Conservation (phyloP, 106 monocot genomes). For the Phalaenopsis aphrodite region DNA sequence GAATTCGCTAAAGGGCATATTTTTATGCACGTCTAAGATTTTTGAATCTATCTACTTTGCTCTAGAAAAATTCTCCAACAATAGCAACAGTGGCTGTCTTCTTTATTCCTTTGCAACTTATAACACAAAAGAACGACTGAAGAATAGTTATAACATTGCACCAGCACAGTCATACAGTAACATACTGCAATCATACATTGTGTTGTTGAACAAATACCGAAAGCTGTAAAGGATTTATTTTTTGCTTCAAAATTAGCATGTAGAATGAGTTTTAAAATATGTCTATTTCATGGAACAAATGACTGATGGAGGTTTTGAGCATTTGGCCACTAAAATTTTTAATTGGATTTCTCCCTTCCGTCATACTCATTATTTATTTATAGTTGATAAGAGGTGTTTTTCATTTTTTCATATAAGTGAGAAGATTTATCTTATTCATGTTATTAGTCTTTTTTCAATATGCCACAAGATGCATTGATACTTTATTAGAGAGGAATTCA, state of each 20-base stretch:
- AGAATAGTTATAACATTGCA: neutral
- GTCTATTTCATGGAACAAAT: neutral
- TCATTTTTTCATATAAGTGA: neutral
- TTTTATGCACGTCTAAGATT: neutral
- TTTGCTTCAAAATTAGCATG: neutral
- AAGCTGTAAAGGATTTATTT: neutral
- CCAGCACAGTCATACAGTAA: neutral
- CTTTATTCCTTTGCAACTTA: neutral
- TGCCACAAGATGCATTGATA: neutral
- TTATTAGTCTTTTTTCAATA: neutral
- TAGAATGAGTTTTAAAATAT: neutral
- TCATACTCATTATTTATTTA: neutral
- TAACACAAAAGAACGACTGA: neutral
- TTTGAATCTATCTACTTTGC: neutral
- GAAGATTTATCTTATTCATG: neutral
- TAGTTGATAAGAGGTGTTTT: neutral
- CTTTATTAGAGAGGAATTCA: neutral
- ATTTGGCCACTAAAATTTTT: neutral
- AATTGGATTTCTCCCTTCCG: neutral
- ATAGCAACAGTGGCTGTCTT: neutral
- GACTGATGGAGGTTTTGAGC: neutral
- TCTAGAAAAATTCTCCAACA: neutral
- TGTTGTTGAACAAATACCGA: neutral
- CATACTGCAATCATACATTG: neutral
- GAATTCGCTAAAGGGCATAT: neutral